Evolutionary conservation across 371 early-diverging fungal species (phyloP).

Genomic region (Circinella minor): DNA sequence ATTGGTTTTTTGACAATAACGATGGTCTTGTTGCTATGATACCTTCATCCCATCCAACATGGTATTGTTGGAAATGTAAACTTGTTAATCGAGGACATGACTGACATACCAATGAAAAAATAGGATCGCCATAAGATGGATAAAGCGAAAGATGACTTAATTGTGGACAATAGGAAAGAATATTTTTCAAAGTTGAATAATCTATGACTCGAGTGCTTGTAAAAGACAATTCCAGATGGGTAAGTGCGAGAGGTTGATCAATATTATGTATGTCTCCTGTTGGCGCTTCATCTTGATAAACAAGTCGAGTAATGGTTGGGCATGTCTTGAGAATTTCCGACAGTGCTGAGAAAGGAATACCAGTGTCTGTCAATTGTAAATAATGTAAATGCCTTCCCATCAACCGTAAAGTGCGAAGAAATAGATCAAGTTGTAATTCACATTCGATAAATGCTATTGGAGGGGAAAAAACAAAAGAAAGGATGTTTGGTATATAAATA

Average conservation of each 20-base stretch:
- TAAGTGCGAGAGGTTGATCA: neutral
- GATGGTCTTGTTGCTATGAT: neutral
- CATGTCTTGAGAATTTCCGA: conserved; percentile 15
- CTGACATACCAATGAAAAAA: conserved; percentile 7
- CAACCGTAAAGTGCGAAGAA: conserved; percentile 26
- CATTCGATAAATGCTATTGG: conserved; percentile 28
- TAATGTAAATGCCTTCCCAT: conserved; percentile 29
- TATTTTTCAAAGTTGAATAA: neutral
- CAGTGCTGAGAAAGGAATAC: neutral
- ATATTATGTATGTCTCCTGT: neutral
- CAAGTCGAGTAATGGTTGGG: conserved; percentile 25
- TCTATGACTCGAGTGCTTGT: neutral
- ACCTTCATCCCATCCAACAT: neutral
- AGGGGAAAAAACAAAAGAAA: neutral
- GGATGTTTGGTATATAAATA: too few species aligned
- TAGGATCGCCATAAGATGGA: conserved; percentile 11
- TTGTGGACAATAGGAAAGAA: conserved; percentile 9
- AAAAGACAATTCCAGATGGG: conserved; percentile 1
- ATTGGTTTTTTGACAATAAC: neutral
- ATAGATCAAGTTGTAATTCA: conserved; percentile 12
- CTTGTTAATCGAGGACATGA: conserved; percentile 7
- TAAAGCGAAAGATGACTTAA: conserved; percentile 11
- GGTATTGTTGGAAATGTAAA: neutral
- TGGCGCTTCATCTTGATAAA: conserved; percentile 18
- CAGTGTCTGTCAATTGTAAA: conserved; percentile 23